Evolutionary conservation across 2,329 filamentous ascomycete species (phyloP), one percentile per base, ranked within the genome.

Genomic region (Fusarium sp.): DNA sequence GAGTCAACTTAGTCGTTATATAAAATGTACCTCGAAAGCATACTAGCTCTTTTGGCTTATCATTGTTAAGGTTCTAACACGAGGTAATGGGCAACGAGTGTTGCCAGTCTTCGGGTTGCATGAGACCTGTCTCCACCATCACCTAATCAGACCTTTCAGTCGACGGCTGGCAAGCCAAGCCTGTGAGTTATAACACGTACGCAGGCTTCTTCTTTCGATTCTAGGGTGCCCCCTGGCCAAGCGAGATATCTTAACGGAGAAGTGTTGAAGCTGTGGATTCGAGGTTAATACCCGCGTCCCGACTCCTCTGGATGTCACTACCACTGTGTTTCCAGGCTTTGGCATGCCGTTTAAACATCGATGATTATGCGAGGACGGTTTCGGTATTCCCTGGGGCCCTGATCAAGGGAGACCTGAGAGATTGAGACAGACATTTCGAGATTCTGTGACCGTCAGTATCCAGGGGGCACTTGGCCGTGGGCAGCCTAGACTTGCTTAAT

Each of bases 21-120:
- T 39, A 0, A 0, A 39, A 39, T 20, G 1, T 22, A 4, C 0
- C 5, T 14, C 20, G 12, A 9, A 39, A 13, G 20, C 6, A 22
- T 41, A 14, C 1, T 41, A 0, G 12, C 1, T 0, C 3, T 41
- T 41, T 41, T 41, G 13, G 20, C 18, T 22, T 39, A 22, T 13
- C 38, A 0, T 39, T 22, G 38, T 13, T 13, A 39, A 39, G 7
- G 38, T 13, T 39, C 20, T 0, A 20, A 22, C 38, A 0, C 13
- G 20, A 41, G 8, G 20, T 14, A 22, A 41, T 14, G 39, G 39
- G 0, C 13, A 41, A 22, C 5, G 8, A 8, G 12, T 14, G 13
- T 14, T 41, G 20, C 20, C 39, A 41, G 1, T 41, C 39, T 41
- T 22, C 12, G 12, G 20, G 39, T 41, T 22, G 8, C 0, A 41